Evolutionary conservation across 352 stramenopile species (phyloP), one percentile per base, ranked within the genome.

Genomic region (Globisporangium mamillatum): DNA sequence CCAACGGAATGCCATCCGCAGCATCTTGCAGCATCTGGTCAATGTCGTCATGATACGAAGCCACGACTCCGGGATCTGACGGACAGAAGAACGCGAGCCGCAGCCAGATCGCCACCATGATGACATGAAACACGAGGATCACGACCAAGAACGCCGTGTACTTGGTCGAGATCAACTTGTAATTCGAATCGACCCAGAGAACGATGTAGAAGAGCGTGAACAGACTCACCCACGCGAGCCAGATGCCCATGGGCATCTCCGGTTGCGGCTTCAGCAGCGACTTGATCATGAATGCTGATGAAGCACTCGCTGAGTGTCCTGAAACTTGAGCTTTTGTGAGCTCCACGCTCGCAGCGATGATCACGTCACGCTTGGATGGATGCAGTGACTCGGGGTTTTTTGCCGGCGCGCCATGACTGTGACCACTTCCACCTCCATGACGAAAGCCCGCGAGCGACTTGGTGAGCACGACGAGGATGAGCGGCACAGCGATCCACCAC

Each of bases 211-310:
- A 76, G 53, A 89, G 67, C 24, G 82, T 89, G 66, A 94, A 94
- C n/a, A 86, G 69, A 61, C 75, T 27, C 14, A 94, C 75, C 84
- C 84, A 94, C 10, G 75, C 81, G 65, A 90, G 75, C 86, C 86
- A 94, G 58, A 94, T 86, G n/a, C 82, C 86, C 73, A 94, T 90
- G 3, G 84, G 77, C 24, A 84, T 78, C 73, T 94, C 86, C 0
- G 83, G 79, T 38, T 91, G 83, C 14, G 81, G 69, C 52, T 80
- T 82, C 2, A 74, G 60, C 4, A 91, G 61, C 22, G 66, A 58
- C 34, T 46, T 61, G 12, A 67, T 57, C 24, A 34, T 60, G 32
- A 72, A 55, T 7, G 64, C 20, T 10, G 50, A 64, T 9, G 22
- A 20, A 8, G 59, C 52, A 4, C 69, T 59, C 12, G 54, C 67